Conservation (phyloP, 2,329 filamentous ascomycete genomes). For the Alternaria metachromatica region DNA sequence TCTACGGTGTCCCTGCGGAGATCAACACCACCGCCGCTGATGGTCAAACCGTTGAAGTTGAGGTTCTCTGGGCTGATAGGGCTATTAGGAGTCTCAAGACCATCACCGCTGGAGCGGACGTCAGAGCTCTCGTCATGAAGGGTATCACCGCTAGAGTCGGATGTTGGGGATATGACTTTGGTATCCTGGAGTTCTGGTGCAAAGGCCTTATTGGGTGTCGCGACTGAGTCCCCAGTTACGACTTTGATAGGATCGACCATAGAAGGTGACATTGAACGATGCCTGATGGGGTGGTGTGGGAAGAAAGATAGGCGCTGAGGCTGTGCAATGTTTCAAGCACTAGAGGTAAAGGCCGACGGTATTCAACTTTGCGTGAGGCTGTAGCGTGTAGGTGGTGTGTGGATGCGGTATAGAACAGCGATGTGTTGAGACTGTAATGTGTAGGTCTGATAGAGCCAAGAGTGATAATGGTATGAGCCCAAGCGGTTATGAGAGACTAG, state of each 20-base stretch:
- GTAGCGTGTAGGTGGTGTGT: background rate
- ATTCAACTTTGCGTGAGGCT: background rate
- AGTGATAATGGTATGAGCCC: background rate
- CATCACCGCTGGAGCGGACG: slow-evolving; percentile 6
- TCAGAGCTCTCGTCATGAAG: slow-evolving; percentile 16
- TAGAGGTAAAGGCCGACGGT: background rate
- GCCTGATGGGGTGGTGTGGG: background rate
- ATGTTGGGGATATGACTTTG: slow-evolving; percentile 5
- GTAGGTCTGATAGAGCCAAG: background rate
- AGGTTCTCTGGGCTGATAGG: slow-evolving; percentile 19
- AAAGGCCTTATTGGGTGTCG: background rate
- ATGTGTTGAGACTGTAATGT: background rate
- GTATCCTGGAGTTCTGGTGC: background rate
- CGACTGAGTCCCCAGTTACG: background rate
- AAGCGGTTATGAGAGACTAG: background rate
- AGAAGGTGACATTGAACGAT: background rate
- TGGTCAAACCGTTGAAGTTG: slow-evolving; percentile 15
- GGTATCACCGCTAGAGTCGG: slow-evolving; percentile 20
- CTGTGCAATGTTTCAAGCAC: background rate
- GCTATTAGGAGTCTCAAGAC: slow-evolving; percentile 6
- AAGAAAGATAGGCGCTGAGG: background rate
- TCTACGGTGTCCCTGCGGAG: background rate
- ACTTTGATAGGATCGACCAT: slow-evolving; percentile 9
- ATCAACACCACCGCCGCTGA: slow-evolving; percentile 4
- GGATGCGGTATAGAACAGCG: background rate